A percentile compares a stretch with the other conserved stretches of the same genome.
Conservation (phyloP, 441 rosid genomes). For the Corymbia calophylla region DNA sequence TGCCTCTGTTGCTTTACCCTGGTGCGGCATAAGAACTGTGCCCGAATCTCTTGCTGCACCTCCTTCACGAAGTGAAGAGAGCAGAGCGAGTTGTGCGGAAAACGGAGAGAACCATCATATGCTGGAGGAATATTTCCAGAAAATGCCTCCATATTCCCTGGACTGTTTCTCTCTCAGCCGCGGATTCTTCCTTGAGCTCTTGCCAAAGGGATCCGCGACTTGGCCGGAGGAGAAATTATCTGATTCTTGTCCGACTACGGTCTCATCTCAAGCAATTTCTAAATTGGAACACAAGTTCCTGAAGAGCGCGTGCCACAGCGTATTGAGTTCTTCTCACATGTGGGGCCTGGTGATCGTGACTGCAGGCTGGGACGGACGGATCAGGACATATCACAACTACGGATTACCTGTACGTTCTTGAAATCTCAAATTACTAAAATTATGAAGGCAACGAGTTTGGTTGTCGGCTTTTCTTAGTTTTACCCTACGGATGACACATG, state of each 20-base stretch:
- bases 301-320: constrained; percentile 16
- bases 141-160: constrained; percentile 30
- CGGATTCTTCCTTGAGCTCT: constrained; percentile 19
- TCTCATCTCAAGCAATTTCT: constrained; percentile 11
- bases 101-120: not conserved
- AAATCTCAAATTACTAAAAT: not conserved
- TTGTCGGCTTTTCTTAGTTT: not conserved
- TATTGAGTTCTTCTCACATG: constrained; percentile 27
- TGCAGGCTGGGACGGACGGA: constrained; percentile 43
- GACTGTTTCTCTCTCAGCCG: constrained; percentile 24
- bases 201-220: constrained; percentile 30
- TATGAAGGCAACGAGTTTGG: not conserved
- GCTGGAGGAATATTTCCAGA: constrained; percentile 8
- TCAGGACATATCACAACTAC: constrained; percentile 32
- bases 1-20: constrained; percentile 36
- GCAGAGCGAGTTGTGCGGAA: not conserved
- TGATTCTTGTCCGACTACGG: not conserved
- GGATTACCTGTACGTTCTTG: constrained; percentile 34
- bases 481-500: not conserved
- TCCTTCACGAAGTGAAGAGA: not conserved
- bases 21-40: constrained; percentile 21
- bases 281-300: constrained; percentile 34
- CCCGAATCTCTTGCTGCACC: constrained; percentile 3
- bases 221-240: constrained; percentile 47
- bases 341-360: constrained; percentile 42